Base-by-base conservation (phyloP, 306 rosid genomes). In the Prunus mume region DNA sequence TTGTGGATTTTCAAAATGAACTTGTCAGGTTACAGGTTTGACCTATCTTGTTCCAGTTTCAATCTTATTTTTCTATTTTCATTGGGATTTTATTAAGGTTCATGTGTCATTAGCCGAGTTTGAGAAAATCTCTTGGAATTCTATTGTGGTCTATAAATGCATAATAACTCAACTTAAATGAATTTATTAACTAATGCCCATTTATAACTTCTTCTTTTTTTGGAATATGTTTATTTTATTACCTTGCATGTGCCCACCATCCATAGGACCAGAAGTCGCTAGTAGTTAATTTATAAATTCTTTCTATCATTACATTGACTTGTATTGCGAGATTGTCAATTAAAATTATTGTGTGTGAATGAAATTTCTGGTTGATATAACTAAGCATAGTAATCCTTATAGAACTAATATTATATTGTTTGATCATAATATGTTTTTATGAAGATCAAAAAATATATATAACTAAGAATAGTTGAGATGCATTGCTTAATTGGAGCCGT, bases 11-110 rank as follows among this genome's bases (percentile, higher is more conserved):
- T 71, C 96, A 90, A 78, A 83, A 81, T 61, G 92, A 88, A 56
- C 90, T 92, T 75, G 88, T 83, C 65, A 72, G 83, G 76, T 83
- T 88, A 73, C 96, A 95, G 96, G 98, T 95, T 57, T 76, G 82
- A 19, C 78, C 54, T 25, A 25, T 25, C 27, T 25, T 52, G 64
- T 70, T 81, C 56, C 55, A 41, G 11, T 52, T 68, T 80, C 41
- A n/a, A 51, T 25, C 27, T 25, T 25, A 25, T 25, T 25, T 25
- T 25, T 25, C 27, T 25, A 1, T 25, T 25, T 25, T 64, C 43
- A 20, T 47, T 75, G 27, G 25, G 17, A 25, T 11, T 61, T 61
- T 7, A 5, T 43, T 54, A 52, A 51, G 73, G 34, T 68, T 58
- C 6, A 27, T 43, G 25, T 28, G 11, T 66, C 6, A 52, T 19